Conservation (phyloP, 305 asterid species). For the Withania somnifera region DNA sequence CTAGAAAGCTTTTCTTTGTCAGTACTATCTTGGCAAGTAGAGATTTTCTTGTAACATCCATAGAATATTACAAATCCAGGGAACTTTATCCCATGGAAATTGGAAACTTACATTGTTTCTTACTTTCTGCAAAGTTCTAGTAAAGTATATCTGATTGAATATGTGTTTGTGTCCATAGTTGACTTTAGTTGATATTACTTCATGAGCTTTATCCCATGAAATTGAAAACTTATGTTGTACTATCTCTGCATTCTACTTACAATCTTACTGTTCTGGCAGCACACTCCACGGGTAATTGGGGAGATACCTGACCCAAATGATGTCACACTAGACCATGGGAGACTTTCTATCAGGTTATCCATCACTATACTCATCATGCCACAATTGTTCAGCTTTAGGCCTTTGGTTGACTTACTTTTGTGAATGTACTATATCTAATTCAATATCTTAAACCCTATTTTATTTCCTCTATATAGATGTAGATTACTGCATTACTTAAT, state of each 20-base stretch:
- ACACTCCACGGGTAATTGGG: constrained; percentile 72
- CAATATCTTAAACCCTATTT: background rate
- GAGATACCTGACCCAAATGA: constrained; percentile 75
- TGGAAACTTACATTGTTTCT: background rate
- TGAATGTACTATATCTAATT: background rate
- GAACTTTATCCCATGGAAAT: no score
- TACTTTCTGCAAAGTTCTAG: background rate
- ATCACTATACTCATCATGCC: background rate
- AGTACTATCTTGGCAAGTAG: no score
- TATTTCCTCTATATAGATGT: background rate
- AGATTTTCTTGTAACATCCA: no score
- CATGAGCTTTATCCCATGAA: background rate
- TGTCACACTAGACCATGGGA: constrained; percentile 77
- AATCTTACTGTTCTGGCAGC: constrained; percentile 47
- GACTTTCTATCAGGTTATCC: constrained; percentile 64
- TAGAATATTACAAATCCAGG: background rate
- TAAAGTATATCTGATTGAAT: background rate
- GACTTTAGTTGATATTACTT: background rate
- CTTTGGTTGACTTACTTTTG: background rate
- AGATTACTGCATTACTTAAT: background rate
- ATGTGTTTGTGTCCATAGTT: background rate
- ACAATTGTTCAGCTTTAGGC: background rate
- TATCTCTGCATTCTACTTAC: constrained; percentile 17
- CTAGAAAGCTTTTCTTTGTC: background rate
- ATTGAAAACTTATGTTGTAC: background rate